Conservation (phyloP, 148 eudicot genomes). For the Chenopodium berlandieri region DNA sequence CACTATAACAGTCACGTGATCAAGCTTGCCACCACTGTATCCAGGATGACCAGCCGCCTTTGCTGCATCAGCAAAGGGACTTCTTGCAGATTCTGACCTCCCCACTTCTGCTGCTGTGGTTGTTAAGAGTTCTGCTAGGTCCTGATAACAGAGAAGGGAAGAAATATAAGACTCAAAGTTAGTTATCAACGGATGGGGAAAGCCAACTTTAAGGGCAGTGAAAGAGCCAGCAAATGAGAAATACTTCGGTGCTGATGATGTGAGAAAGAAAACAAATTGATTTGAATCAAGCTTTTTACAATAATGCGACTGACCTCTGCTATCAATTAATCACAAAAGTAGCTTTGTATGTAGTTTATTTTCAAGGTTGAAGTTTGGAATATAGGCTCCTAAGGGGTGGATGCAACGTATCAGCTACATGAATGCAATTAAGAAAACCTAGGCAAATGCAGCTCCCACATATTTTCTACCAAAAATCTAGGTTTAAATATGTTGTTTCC, state of each 20-base stretch:
- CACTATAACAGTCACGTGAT: constrained; percentile 65
- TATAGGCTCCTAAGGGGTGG: too few species aligned
- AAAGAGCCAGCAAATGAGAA: background rate
- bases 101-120: constrained; percentile 67
- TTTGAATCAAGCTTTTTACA: too few species aligned
- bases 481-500: too few species aligned
- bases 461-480: background rate
- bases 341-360: background rate
- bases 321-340: background rate
- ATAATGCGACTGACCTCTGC: background rate
- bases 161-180: background rate
- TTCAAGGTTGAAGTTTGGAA: background rate
- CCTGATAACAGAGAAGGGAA: constrained; percentile 36
- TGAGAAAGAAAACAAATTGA: background rate
- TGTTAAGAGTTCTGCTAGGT: constrained; percentile 61
- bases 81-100: constrained; percentile 45
- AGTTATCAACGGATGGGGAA: background rate
- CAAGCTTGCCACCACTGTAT: constrained; percentile 63
- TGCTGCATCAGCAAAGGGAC: constrained; percentile 79
- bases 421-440: too few species aligned
- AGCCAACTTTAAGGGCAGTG: background rate
- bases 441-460: background rate
- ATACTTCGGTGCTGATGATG: background rate
- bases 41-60: constrained; percentile 69
- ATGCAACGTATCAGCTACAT: too few species aligned